These are phyloP conservation scores for Hsuehochloa calcarea DNA, from an alignment of 176 grass and related monocot species.

Conservation along the genomic window DNA sequence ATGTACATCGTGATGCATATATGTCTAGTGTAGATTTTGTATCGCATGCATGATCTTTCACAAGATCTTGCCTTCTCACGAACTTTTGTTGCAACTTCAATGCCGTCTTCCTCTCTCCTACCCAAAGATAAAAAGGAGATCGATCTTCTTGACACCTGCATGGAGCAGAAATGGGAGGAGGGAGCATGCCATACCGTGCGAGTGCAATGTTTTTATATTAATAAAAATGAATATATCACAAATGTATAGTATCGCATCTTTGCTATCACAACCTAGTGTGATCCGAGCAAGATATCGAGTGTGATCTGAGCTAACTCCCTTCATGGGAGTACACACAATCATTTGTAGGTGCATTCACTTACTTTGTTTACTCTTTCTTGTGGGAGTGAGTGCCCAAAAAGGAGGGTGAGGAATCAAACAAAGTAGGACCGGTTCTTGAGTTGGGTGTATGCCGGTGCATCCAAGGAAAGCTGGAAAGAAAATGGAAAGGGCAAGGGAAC, in stretches of 20 bases:
- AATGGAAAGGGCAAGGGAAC: conserved; percentile 36
- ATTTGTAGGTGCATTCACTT: conserved; percentile 17
- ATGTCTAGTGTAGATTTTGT: neutral
- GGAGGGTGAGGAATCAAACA: conserved; percentile 35
- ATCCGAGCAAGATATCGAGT: conserved; percentile 15
- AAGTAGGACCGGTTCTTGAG: conserved; percentile 38
- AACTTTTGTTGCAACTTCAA: conserved; percentile 27
- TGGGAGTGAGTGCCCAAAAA: conserved; percentile 38
- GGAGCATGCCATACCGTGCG: neutral
- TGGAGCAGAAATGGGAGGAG: neutral
- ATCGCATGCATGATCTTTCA: neutral
- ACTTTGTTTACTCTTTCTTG: conserved; percentile 24
- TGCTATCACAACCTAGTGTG: conserved; percentile 12
- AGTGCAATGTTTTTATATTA: neutral
- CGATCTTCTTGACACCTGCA: conserved; percentile 31
- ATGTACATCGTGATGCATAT: neutral
- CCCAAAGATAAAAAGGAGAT: conserved; percentile 26
- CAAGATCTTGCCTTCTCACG: conserved; percentile 11
- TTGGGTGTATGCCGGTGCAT: conserved; percentile 15
- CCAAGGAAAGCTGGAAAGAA: conserved; percentile 20
- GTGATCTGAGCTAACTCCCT: conserved; percentile 22
- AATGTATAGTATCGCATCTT: neutral
- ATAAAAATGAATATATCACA: neutral
- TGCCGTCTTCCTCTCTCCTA: neutral
- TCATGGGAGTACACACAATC: conserved; percentile 33